phyloP scores from a whole-genome alignment of 2,329 filamentous ascomycete genomes.

The Didymella exigua region DNA sequence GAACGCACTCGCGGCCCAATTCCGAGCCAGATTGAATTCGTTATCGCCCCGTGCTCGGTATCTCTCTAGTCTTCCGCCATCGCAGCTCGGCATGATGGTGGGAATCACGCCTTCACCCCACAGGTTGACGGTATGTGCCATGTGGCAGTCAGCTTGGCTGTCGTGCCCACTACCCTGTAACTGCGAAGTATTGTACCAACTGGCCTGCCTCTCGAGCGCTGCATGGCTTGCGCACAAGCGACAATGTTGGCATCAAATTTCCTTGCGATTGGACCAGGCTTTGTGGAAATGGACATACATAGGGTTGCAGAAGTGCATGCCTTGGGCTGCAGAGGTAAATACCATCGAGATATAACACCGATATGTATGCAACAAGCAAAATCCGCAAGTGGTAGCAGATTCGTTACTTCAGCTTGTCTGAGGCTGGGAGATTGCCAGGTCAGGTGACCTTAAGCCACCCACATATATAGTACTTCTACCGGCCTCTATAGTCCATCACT shows the following conservation, averaged over 20 bases:
- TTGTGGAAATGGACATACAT: conserved; percentile 4
- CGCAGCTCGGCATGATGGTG: conserved; percentile 13
- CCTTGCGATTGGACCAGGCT: neutral
- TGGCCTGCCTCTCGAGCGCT: neutral
- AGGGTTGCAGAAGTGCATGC: neutral
- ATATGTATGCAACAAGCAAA: conserved; percentile 15
- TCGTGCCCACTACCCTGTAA: conserved; percentile 23
- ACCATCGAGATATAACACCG: neutral
- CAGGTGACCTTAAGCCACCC: too few relatives aligned
- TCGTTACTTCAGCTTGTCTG: too few relatives aligned
- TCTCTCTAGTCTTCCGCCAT: conserved; percentile 5
- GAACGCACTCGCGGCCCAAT: neutral
- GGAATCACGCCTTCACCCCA: conserved; percentile 43
- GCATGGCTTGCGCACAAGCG: neutral
- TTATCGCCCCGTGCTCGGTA: conserved; percentile 17
- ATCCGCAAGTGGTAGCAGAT: conserved; percentile 35
- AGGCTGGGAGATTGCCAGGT: too few relatives aligned
- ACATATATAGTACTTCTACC: too few relatives aligned
- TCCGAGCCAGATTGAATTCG: conserved; percentile 3
- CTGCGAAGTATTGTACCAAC: neutral
- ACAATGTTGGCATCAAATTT: neutral
- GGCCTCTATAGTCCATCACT: too few relatives aligned
- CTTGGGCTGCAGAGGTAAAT: neutral
- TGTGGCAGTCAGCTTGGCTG: conserved; percentile 15
- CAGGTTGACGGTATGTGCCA: conserved; percentile 35